These are phyloP conservation scores for Boechera retrofracta DNA, from an alignment of 345 rosid genomes.

Conservation along the genomic window DNA sequence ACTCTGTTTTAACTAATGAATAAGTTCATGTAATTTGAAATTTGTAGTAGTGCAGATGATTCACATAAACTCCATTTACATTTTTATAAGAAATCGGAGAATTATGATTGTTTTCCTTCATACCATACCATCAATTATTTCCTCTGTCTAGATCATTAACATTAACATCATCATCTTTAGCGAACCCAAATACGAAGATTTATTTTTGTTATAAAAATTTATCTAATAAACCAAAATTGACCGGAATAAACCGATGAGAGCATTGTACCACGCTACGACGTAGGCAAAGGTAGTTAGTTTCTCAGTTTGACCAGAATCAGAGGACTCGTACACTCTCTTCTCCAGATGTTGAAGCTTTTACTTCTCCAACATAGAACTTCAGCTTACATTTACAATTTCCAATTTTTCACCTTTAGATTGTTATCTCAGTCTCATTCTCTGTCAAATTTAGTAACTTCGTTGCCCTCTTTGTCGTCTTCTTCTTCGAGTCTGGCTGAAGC, in stretches of 20 bases:
- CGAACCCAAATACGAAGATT: no score
- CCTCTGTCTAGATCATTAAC: no score
- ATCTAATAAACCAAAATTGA: not conserved
- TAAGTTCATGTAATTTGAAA: no score
- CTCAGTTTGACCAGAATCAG: not conserved
- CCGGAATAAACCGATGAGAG: conserved; percentile 22
- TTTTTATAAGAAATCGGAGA: no score
- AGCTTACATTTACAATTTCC: conserved; percentile 12
- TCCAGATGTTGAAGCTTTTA: conserved; percentile 56
- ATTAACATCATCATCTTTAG: no score
- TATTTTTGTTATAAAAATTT: no score
- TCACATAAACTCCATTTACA: no score
- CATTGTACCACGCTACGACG: conserved; percentile 4
- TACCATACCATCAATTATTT: no score
- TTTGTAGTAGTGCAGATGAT: no score
- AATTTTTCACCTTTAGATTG: conserved; percentile 34
- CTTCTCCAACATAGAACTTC: conserved; percentile 42
- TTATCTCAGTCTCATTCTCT: conserved; percentile 25
- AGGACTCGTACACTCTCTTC: conserved; percentile 2
- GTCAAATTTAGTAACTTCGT: conserved; percentile 30
- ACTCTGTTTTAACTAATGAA: no score
- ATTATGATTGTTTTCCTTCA: no score
- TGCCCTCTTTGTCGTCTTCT: conserved; percentile 26
- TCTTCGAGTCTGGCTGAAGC: conserved; percentile 47
- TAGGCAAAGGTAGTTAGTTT: not conserved